These are phyloP conservation scores for Coix lacrymajobi DNA, from an alignment of 176 grass and related monocot species.

Conservation along the genomic window DNA sequence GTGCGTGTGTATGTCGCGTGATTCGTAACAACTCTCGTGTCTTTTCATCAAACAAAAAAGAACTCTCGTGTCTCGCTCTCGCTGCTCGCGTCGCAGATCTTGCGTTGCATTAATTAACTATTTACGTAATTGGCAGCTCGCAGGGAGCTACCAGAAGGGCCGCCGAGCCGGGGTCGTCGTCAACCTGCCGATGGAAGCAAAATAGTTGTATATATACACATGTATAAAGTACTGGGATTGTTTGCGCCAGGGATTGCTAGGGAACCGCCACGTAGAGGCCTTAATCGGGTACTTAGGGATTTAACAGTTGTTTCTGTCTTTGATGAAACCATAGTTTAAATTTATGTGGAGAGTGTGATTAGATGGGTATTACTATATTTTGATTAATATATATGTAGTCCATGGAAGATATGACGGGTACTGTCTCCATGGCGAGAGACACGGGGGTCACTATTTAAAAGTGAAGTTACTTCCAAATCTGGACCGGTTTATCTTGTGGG, in stretches of 20 bases:
- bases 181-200: conserved; percentile 42
- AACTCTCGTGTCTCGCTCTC: neutral
- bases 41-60: no score
- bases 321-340: conserved; percentile 2
- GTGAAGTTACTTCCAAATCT: neutral
- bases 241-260: conserved; percentile 13
- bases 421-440: conserved; percentile 35
- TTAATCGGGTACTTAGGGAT: neutral
- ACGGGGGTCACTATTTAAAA: conserved; percentile 20
- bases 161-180: neutral
- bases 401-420: conserved; percentile 5
- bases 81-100: neutral
- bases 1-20: conserved; percentile 16
- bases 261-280: conserved; percentile 6
- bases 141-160: neutral
- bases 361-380: neutral
- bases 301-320: neutral
- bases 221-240: neutral
- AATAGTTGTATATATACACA: neutral
- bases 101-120: neutral
- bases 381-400: neutral
- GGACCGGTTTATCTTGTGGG: neutral
- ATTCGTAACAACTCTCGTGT: conserved; percentile 33
- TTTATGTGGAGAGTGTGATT: neutral
- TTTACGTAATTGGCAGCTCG: no score